Evolutionary conservation across 2,329 filamentous ascomycete genomes (phyloP).

Genomic region (Penicillium sp.): DNA sequence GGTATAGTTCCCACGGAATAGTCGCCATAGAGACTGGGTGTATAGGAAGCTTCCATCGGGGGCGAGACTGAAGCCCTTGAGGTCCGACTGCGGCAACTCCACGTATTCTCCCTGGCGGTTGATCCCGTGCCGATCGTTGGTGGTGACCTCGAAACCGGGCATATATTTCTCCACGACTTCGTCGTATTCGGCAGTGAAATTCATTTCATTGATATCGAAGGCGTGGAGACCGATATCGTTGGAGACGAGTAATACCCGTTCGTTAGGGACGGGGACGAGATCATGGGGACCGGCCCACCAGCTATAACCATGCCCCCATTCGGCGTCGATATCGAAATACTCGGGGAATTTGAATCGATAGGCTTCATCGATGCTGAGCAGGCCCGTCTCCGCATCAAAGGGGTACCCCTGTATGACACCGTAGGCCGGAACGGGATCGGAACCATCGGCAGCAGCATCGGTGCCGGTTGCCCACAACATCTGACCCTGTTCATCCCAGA

Average conservation of each 20-base stretch:
- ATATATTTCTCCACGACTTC: conserved; percentile 16
- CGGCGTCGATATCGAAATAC: conserved; percentile 12
- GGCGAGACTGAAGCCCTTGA: conserved; percentile 21
- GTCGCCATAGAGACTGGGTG: conserved; percentile 18
- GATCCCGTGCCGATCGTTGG: conserved; percentile 17
- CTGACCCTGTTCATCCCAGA: conserved; percentile 21
- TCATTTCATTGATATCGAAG: conserved; percentile 16
- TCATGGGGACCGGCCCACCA: conserved; percentile 23
- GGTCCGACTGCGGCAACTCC: conserved; percentile 18
- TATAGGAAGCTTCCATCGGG: conserved; percentile 21
- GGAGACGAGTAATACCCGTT: conserved; percentile 19
- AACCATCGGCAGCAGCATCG: conserved; percentile 20
- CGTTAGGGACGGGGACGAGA: conserved; percentile 20
- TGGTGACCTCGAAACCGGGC: conserved; percentile 20
- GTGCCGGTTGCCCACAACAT: conserved; percentile 21
- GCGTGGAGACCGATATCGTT: conserved; percentile 18
- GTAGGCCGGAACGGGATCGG: conserved; percentile 16
- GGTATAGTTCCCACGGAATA: conserved; percentile 17
- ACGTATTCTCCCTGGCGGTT: conserved; percentile 13
- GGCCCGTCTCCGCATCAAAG: conserved; percentile 15
- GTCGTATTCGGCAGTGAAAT: conserved; percentile 11
- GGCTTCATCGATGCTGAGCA: conserved; percentile 11
- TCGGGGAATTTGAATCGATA: conserved; percentile 11
- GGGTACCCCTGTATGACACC: conserved; percentile 18
- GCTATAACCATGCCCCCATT: conserved; percentile 20